Conservation (phyloP, 164 flowering plant genomes). For the Kingdonia uniflora region DNA sequence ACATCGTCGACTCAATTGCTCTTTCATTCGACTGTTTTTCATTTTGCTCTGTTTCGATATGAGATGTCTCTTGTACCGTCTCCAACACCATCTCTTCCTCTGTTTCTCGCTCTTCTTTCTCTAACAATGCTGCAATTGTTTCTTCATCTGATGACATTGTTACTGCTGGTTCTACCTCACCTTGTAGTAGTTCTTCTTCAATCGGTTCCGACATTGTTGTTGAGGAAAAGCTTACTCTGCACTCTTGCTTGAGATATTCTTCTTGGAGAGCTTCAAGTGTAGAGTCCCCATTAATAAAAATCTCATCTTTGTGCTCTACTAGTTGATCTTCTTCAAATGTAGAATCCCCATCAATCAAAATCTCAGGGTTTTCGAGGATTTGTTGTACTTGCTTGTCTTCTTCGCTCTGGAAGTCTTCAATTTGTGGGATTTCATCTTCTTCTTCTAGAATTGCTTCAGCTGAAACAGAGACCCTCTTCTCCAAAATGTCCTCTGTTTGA, state of each 20-base stretch:
- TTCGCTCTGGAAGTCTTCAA: slow-evolving; percentile 9
- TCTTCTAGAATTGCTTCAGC: slow-evolving; percentile 2
- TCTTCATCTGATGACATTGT: neutral
- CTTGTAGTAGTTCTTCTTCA: slow-evolving; percentile 3
- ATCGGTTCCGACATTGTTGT: neutral
- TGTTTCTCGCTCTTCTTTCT: neutral
- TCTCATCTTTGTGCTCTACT: slow-evolving; percentile 1
- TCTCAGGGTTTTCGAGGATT: no score
- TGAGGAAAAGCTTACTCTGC: slow-evolving; percentile 6
- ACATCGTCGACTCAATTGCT: slow-evolving; percentile 1
- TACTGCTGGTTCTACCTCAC: slow-evolving; percentile 7
- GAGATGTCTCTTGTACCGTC: neutral
- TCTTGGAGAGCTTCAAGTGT: neutral
- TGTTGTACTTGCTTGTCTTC: slow-evolving; percentile 5
- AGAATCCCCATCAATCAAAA: neutral
- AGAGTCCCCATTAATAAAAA: no score
- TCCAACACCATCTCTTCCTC: neutral
- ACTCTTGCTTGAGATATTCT: slow-evolving; percentile 8
- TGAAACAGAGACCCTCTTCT: slow-evolving; percentile 7
- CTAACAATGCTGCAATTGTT: neutral
- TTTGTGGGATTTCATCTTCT: slow-evolving; percentile 7
- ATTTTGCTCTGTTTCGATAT: neutral
- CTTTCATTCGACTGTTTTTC: slow-evolving; percentile 4
- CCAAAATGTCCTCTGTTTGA: slow-evolving; percentile 7
- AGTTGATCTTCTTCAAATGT: slow-evolving; percentile 10